Percentiles rank a stretch among this genome's conserved stretches.
Evolutionary conservation across 768 basidiomycete species (phyloP).

Genomic region (Pisolithus marmoratus): DNA sequence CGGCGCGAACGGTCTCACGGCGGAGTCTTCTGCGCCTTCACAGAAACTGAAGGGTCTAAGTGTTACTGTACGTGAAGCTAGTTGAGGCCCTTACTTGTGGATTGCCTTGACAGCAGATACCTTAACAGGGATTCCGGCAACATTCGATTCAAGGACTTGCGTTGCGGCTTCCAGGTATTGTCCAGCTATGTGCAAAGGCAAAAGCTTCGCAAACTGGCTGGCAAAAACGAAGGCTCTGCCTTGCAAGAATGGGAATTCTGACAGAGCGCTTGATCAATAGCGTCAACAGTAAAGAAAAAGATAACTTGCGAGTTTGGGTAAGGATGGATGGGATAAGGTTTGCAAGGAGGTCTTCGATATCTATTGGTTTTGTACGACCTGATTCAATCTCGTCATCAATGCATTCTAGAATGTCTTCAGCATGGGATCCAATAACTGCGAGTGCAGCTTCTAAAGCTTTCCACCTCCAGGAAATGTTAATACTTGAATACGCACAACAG

Average conservation of each 20-base stretch:
- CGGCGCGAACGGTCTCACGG: conserved; percentile 57
- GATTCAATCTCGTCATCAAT: conserved; percentile 71
- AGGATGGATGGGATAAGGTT: conserved; percentile 78
- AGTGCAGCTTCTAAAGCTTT: conserved; percentile 82
- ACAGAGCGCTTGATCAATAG: neutral
- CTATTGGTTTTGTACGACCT: conserved; percentile 60
- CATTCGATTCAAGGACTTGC: conserved; percentile 70
- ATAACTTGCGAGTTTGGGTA: conserved; percentile 54
- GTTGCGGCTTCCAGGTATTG: conserved; percentile 88
- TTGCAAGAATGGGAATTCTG: conserved; percentile 89
- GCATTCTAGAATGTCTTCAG: conserved; percentile 69
- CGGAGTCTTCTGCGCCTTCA: conserved; percentile 50
- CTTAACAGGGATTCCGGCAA: conserved; percentile 82
- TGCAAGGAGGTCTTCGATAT: conserved; percentile 70
- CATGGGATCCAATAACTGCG: conserved; percentile 74
- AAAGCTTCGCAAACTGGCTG: conserved; percentile 73
- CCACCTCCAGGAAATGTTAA: conserved; percentile 59
- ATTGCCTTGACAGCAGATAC: conserved; percentile 91
- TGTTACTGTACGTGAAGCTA: neutral
- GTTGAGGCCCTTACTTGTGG: conserved; percentile 63
- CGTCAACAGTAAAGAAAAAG: neutral
- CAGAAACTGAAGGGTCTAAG: conserved; percentile 53
- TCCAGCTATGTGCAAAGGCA: conserved; percentile 66
- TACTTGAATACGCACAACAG: neutral
- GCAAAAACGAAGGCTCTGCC: conserved; percentile 94